Evolutionary conservation across 345 rosid species (phyloP), one percentile per base, ranked within the genome.

Genomic region (Hevea brasiliensis): DNA sequence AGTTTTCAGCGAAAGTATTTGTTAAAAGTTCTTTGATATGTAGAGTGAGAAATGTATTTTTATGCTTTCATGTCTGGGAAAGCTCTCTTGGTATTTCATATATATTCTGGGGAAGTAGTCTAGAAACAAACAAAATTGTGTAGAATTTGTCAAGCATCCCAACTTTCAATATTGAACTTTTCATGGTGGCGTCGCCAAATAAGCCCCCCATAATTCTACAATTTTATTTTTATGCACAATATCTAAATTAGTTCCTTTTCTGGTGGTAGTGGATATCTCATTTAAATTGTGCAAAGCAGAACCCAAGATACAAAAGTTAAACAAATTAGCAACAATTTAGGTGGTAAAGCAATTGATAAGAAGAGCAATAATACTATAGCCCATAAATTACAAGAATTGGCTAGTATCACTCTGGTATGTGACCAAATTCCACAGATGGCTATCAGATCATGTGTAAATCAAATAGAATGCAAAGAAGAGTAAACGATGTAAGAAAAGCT

Each of bases 211-310:
- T 9, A 6, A 14, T 50, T 59, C 26, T 44, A 29, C 32, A 10
- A 41, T 32, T 72, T 37, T 9, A n/a, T 51, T 26, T 2, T 48
- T 48, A 61, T 41, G 17, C 23, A 40, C 68, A 54, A n/a, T 12
- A 14, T 8, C 7, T 60, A 27, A 23, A 20, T 59, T 61, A 67
- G 48, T 53, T 14, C 6, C 67, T 20, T 73, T 48, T 44, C 40
- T 74, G 82, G 82, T 57, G 82, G 82, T 37, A 79, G 82, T 74
- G 82, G 82, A 64, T 18, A 48, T 48, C 6, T 14, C 53, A 12
- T 48, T 14, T 9, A 44, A 8, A 48, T 12, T 48, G 14, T 14
- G 20, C 3, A 14, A 48, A 48, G 53, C 18, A 18, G 53, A 48
- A 48, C 53, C 20, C 18, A 41, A 7, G 13, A 41, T 41, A 5